Conservation (phyloP, 768 basidiomycete species). For the Boletellus emodensis region DNA sequence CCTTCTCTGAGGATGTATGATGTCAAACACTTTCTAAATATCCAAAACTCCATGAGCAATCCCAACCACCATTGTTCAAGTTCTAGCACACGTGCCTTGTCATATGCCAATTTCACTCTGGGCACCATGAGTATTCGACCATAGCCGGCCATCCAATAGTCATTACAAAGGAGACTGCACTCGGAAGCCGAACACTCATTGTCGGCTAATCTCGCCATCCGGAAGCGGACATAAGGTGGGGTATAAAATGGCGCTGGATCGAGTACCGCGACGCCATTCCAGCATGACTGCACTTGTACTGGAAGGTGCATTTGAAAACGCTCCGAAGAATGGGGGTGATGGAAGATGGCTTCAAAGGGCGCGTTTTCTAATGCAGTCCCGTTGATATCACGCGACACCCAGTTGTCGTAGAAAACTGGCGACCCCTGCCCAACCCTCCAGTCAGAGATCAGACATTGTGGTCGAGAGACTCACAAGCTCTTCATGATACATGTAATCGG, state of each 20-base stretch:
- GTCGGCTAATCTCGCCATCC: slow-evolving; percentile 88
- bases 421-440: slow-evolving; percentile 42
- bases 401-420: slow-evolving; percentile 97
- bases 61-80: neutral
- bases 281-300: slow-evolving; percentile 94
- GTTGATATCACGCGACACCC: slow-evolving; percentile 98
- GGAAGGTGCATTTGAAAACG: slow-evolving; percentile 92
- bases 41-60: slow-evolving; percentile 3
- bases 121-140: slow-evolving; percentile 98
- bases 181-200: slow-evolving; percentile 94
- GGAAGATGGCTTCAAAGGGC: slow-evolving; percentile 93
- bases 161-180: slow-evolving; percentile 96
- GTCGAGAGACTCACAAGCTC: slow-evolving; percentile 60
- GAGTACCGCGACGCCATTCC: slow-evolving; percentile 96
- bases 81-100: slow-evolving; percentile 52
- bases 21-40: slow-evolving; percentile 82
- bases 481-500: slow-evolving; percentile 99
- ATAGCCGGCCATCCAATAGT: slow-evolving; percentile 96
- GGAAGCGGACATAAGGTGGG: slow-evolving; percentile 87
- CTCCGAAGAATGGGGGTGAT: slow-evolving; percentile 66
- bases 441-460: neutral
- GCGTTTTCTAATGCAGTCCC: slow-evolving; percentile 98
- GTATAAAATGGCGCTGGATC: slow-evolving; percentile 95
- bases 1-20: slow-evolving; percentile 84
- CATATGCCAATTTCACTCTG: slow-evolving; percentile 93